Base-by-base conservation (phyloP, 495 filamentous ascomycete genomes). In the Podospora sp. region DNA sequence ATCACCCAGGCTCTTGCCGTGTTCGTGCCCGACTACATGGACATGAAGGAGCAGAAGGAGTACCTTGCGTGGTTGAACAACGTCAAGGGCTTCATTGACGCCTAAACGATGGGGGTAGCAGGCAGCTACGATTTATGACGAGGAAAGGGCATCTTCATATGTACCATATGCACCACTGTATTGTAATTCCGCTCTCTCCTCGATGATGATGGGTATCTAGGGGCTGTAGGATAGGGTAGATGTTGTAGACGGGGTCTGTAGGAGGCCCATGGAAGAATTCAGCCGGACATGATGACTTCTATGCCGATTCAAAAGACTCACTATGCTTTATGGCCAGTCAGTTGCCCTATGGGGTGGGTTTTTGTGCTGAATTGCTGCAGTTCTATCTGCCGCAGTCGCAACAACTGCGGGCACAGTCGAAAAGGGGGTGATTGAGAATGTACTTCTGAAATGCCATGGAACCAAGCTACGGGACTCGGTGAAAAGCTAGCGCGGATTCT, bases 21-120 rank as follows among this genome's bases (percentile, higher is more conserved):
- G 68, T 97, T 97, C 80, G 87, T 96, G 60, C 93, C 93, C 60
- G 94, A 98, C 76, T 99, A 97, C 81, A 94, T 98, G 74, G 92
- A 97, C 78, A 88, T 91, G 80, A 99, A 99, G 89, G 95, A 99
- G 87, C 94, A 99, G 88, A 92, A 88, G 85, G 95, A 99, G 85
- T 99, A 99, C 79, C 77, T 94, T 51, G 82, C 83, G 67, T 99
- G 95, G 95, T 82, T 99, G 76, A 87, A 89, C 71, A 93, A 88
- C 72, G 86, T 94, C 81, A 93, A 91, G 86, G 79, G 77, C 61
- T 94, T 94, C 72, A 78, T 93, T 68, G 84, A 87, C 73, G 89
- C 89, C 67, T 91, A 88, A 82, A 35, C 22, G 62, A 49, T 12
- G 55, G 24, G 22, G 20, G 1, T 26, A 35, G 21, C n/a, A 51